Percentiles rank a stretch among this genome's conserved stretches.
Evolutionary conservation across 2,329 filamentous ascomycete genomes (phyloP).

Genomic region (Massarina eburnea): DNA sequence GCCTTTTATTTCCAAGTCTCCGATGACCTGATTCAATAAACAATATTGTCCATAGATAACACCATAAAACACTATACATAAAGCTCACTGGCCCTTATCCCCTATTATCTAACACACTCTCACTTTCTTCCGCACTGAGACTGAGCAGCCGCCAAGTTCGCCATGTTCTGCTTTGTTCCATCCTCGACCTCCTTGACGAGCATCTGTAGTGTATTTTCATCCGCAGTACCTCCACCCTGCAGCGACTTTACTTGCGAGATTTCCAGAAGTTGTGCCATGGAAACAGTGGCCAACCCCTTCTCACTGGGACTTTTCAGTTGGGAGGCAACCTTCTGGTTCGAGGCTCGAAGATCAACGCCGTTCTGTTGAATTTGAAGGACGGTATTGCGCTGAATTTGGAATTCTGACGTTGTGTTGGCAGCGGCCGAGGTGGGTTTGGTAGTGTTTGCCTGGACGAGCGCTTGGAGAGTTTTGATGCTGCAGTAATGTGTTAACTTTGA

Average conservation of each 20-base stretch:
- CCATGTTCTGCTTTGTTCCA: constrained; percentile 20
- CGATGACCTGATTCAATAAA: too few species aligned
- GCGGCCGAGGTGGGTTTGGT: too few species aligned
- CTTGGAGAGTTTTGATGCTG: constrained; percentile 14
- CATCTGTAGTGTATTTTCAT: constrained; percentile 11
- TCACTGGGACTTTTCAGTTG: constrained; percentile 17
- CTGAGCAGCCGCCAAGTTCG: constrained; percentile 14
- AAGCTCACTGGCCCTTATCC: too few species aligned
- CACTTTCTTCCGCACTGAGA: too few species aligned
- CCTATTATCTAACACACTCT: too few species aligned
- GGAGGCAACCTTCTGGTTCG: constrained; percentile 21
- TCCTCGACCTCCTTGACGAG: constrained; percentile 17
- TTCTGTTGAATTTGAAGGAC: constrained; percentile 16
- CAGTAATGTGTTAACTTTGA: background rate
- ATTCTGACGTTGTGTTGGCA: background rate
- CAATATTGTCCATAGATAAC: too few species aligned
- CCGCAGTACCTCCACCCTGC: constrained; percentile 1
- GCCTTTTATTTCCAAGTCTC: too few species aligned
- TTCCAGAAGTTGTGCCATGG: constrained; percentile 17
- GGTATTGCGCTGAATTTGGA: constrained; percentile 8
- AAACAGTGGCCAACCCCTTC: constrained; percentile 16
- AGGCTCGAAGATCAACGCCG: constrained; percentile 20
- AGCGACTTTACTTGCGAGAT: constrained; percentile 15
- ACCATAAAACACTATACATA: too few species aligned
- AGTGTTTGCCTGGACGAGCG: background rate